Percentiles rank a stretch among this genome's conserved stretches.
These are phyloP conservation scores for Microcera coccophila DNA, from an alignment of 2,329 filamentous ascomycete species.

Conservation along the genomic window DNA sequence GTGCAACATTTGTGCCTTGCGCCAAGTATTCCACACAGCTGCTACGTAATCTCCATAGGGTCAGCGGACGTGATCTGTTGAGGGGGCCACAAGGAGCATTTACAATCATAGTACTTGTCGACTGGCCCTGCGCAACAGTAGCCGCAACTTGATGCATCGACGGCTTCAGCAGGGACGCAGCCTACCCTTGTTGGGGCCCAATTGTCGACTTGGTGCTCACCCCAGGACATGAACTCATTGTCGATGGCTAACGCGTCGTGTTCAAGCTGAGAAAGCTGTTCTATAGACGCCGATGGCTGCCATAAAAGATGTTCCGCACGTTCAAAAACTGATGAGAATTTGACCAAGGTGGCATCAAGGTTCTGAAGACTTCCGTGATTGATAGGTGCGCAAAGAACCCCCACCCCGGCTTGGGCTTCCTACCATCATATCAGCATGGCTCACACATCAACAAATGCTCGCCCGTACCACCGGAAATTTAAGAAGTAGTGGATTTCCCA, in stretches of 20 bases:
- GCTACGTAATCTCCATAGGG: neutral
- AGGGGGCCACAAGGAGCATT: neutral
- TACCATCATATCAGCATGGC: neutral
- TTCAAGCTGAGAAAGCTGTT: neutral
- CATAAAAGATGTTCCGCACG: neutral
- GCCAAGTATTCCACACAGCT: neutral
- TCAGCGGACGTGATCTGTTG: neutral
- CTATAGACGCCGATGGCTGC: neutral
- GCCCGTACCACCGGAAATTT: neutral
- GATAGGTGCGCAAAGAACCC: conserved; percentile 1
- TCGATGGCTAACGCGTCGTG: neutral
- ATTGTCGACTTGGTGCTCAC: neutral
- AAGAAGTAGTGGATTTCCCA: neutral
- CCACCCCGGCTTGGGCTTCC: neutral
- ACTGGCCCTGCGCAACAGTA: neutral
- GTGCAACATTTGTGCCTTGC: neutral
- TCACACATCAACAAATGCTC: neutral
- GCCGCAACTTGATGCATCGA: neutral
- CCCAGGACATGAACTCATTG: neutral
- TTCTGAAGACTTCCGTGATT: neutral
- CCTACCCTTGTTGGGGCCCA: neutral
- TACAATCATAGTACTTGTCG: neutral
- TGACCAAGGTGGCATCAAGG: neutral
- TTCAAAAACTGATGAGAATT: neutral
- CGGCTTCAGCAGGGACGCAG: neutral